These are phyloP conservation scores for Niebla homalea DNA, from an alignment of 495 filamentous ascomycete genomes.

Conservation along the genomic window DNA sequence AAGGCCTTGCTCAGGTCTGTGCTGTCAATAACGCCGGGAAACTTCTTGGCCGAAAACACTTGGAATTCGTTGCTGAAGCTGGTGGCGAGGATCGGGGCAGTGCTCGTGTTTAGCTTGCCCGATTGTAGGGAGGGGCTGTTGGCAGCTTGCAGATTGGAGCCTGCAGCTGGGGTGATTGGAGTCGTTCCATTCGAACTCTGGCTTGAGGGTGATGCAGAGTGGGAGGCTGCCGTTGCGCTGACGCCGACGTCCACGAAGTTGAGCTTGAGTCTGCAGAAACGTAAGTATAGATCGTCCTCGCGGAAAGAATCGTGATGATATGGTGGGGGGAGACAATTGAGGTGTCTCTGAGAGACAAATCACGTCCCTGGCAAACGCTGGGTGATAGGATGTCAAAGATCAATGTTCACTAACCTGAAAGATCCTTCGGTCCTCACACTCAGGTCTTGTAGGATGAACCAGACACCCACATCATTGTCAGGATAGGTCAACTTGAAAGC, in stretches of 20 bases:
- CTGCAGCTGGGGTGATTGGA: too few relatives aligned
- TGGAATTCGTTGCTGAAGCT: conserved; percentile 85
- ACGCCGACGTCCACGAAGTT: conserved; percentile 64
- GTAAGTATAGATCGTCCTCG: not conserved
- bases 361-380: not conserved
- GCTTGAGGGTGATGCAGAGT: conserved; percentile 4
- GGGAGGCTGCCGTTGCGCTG: conserved; percentile 9
- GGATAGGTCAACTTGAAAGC: conserved; percentile 77
- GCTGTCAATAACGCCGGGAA: conserved; percentile 92
- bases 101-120: conserved; percentile 53
- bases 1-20: conserved; percentile 90
- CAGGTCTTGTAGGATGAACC: conserved; percentile 94
- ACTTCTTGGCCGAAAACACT: conserved; percentile 93
- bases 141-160: not conserved
- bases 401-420: conserved; percentile 53
- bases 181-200: too few relatives aligned
- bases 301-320: conserved; percentile 33
- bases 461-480: conserved; percentile 76
- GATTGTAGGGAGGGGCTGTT: conserved; percentile 12
- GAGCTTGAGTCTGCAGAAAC: conserved; percentile 36
- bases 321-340: conserved; percentile 2
- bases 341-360: not conserved
- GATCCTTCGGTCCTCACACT: conserved; percentile 84
- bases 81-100: conserved; percentile 72
- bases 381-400: too few relatives aligned